Evolutionary conservation across 192 early-diverging fungal species (phyloP).

Genomic region (Coemansia sp.): DNA sequence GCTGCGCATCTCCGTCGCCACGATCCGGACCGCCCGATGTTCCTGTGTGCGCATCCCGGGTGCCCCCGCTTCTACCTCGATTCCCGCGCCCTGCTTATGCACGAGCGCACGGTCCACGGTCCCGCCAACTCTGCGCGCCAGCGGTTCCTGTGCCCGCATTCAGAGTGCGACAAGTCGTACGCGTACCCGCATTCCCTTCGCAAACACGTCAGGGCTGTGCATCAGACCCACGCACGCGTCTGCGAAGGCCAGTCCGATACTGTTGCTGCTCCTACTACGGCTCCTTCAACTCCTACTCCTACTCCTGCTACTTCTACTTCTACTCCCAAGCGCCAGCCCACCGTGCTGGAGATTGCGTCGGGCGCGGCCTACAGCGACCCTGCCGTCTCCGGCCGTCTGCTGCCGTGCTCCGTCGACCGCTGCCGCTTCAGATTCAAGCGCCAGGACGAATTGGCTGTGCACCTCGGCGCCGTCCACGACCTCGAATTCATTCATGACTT

Average conservation of each 20-base stretch:
- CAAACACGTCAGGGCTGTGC: slow-evolving; percentile 16
- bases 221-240: background rate
- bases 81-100: slow-evolving; percentile 23
- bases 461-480: slow-evolving; percentile 30
- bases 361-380: slow-evolving; percentile 49
- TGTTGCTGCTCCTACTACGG: background rate
- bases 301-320: too few relatives aligned
- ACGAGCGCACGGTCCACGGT: slow-evolving; percentile 39
- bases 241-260: background rate
- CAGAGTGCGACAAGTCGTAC: slow-evolving; percentile 26
- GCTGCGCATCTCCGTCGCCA: slow-evolving; percentile 34
- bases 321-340: slow-evolving; percentile 8
- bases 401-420: slow-evolving; percentile 22
- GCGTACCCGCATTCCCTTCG: slow-evolving; percentile 31
- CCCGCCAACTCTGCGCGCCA: background rate
- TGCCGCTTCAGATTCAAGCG: slow-evolving; percentile 50
- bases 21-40: slow-evolving; percentile 29
- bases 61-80: slow-evolving; percentile 50
- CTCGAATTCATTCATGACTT: background rate
- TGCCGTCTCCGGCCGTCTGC: slow-evolving; percentile 27
- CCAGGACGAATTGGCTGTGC: slow-evolving; percentile 28
- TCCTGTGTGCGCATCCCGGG: slow-evolving; percentile 31
- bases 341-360: slow-evolving; percentile 33
- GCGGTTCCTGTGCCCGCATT: slow-evolving; percentile 28
- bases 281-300: too few relatives aligned